Base-by-base conservation (phyloP, 2,329 filamentous ascomycete species). In the Emydomyces testavorans region DNA sequence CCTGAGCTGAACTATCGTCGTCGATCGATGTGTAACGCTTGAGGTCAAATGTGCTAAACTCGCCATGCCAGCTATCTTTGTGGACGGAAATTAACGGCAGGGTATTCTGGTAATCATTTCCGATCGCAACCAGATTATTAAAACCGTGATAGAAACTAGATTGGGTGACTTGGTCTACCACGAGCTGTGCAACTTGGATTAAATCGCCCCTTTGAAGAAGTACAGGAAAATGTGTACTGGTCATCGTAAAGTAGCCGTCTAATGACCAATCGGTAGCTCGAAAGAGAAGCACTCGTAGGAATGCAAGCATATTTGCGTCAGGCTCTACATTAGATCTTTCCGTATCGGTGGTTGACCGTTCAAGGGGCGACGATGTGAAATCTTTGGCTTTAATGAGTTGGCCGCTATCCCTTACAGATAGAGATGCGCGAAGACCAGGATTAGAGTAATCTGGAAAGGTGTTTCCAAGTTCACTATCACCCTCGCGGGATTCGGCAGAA, bases 161-260 rank as follows among this genome's bases (percentile, higher is more conserved):
- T 52, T 70, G 68, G 2, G 65, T 68, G 39, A 70, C 54, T 56
- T 69, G 67, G 37, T 69, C 67, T 18, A 66, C 64, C 18, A 69
- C 49, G 6, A 70, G 50, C 48, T 70, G 67, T 11, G 65, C 66
- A 38, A 68, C 54, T 46, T 65, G 58, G 28, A 67, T 59, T 23
- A 65, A 60, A 32, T 61, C 58, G 39, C 68, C 66, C 37, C 57
- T 62, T 36, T 59, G 57, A 28, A 56, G 48, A 24, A 68, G 58
- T 4, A 60, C 57, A 4, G 67, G 63, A 37, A 62, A 49, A 16
- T 58, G 56, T 23, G 54, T 62, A 37, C 64, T 59, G 16, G 58
- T 56, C 13, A 63, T 48, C 28, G 66, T 64, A 45, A 69, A 68
- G 48, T 64, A 64, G 10, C 65, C 66, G 4, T 60, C 56, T 38